These are phyloP conservation scores for Cladosporium sp. DNA, from an alignment of 2,329 filamentous ascomycete genomes.

Conservation along the genomic window DNA sequence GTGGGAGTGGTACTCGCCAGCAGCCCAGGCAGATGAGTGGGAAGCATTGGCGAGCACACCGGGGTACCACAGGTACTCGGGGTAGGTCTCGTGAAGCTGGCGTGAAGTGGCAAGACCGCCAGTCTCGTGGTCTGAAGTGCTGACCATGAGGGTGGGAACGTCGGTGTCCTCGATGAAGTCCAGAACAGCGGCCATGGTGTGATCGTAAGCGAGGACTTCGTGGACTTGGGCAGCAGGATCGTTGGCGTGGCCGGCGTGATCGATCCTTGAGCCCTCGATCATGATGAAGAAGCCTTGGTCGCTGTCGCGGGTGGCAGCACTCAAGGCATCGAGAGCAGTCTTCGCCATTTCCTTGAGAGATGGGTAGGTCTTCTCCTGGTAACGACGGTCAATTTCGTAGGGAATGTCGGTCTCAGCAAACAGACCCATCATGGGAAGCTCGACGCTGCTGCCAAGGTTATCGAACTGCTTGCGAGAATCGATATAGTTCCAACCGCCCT, in stretches of 20 bases:
- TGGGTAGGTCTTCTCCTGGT: constrained; percentile 74
- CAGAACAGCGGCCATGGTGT: constrained; percentile 73
- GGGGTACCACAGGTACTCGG: constrained; percentile 76
- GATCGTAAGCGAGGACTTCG: constrained; percentile 94
- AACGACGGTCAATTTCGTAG: constrained; percentile 85
- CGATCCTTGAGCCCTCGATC: constrained; percentile 95
- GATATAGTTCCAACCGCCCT: constrained; percentile 72
- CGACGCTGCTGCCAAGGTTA: constrained; percentile 61
- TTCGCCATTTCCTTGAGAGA: constrained; percentile 87
- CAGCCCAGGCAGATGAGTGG: constrained; percentile 66
- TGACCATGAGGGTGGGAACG: constrained; percentile 74
- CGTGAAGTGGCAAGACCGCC: constrained; percentile 79
- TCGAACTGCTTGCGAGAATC: constrained; percentile 67
- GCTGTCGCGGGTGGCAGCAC: constrained; percentile 72
- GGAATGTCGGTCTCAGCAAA: constrained; percentile 81
- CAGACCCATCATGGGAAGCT: constrained; percentile 80
- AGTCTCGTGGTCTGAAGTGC: constrained; percentile 94
- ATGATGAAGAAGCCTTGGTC: constrained; percentile 97
- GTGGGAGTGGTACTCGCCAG: constrained; percentile 57
- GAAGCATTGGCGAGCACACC: constrained; percentile 74
- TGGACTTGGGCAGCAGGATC: constrained; percentile 56
- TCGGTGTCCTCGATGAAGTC: constrained; percentile 75
- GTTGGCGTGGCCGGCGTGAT: constrained; percentile 74
- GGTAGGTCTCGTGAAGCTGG: constrained; percentile 60
- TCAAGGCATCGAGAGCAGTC: constrained; percentile 73